Percentiles rank a stretch among this genome's conserved stretches.
Evolutionary conservation across 495 filamentous ascomycete genomes (phyloP).

Genomic region (Podospora sp.): DNA sequence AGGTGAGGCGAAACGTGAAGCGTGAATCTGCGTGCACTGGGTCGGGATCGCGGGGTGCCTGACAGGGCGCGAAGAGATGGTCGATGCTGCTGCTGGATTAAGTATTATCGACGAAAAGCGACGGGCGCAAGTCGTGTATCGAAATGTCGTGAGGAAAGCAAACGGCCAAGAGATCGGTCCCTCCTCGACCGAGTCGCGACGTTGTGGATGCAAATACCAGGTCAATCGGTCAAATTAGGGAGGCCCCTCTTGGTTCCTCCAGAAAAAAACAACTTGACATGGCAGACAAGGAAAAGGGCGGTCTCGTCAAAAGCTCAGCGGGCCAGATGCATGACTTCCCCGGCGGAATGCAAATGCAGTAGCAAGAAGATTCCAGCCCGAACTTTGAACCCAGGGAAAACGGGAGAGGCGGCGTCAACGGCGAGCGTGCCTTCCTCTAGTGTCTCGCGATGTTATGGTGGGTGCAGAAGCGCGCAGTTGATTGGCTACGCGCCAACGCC

Average conservation of each 20-base stretch:
- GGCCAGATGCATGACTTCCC: slow-evolving; percentile 23
- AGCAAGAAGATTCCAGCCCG: slow-evolving; percentile 22
- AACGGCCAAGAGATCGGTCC: not conserved
- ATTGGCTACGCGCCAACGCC: slow-evolving; percentile 29
- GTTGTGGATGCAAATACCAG: slow-evolving; percentile 12
- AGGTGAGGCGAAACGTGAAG: slow-evolving; percentile 6
- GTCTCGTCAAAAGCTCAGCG: slow-evolving; percentile 14
- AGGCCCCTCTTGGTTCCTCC: not conserved
- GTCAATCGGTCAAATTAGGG: not conserved
- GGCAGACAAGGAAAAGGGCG: slow-evolving; percentile 1
- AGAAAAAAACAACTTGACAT: slow-evolving; percentile 19
- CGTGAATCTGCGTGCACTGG: slow-evolving; percentile 6
- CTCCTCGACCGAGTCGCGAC: slow-evolving; percentile 15
- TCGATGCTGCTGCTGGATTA: slow-evolving; percentile 41
- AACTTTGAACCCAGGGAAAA: slow-evolving; percentile 20
- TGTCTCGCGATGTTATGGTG: slow-evolving; percentile 41
- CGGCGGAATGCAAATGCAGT: slow-evolving; percentile 16
- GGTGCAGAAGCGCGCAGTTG: slow-evolving; percentile 25
- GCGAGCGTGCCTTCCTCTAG: slow-evolving; percentile 18
- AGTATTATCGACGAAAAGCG: slow-evolving; percentile 26
- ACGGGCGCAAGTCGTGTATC: slow-evolving; percentile 20
- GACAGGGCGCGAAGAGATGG: slow-evolving; percentile 29
- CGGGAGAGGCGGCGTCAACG: slow-evolving; percentile 19
- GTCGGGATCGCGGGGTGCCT: slow-evolving; percentile 20
- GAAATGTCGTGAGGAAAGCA: slow-evolving; percentile 18